Evolutionary conservation across 768 basidiomycete genomes (phyloP), one percentile per base, ranked within the genome.

Genomic region (Polyporus arcularius): DNA sequence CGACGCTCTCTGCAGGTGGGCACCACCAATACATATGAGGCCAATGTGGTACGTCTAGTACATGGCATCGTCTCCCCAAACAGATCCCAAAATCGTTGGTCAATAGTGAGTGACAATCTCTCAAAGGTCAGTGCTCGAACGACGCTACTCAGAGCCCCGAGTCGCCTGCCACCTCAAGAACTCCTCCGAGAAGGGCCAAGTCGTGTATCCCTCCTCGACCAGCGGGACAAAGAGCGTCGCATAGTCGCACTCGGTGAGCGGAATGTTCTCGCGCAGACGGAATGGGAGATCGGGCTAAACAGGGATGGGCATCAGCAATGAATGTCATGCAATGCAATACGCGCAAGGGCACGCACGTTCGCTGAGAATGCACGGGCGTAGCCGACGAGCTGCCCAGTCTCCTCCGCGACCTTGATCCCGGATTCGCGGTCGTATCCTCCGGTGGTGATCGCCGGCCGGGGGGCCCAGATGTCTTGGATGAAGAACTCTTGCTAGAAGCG

Each of bases 201-300:
- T 58, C 10, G 61, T 71, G 57, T 73, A 74, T 4, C 73, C 73
- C 16, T 55, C 53, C 0, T 62, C 38, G 16, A 70, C 72, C 9
- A 66, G 73, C 10, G 68, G 70, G 4, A 63, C 63, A 53, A 79
- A 82, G 63, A 79, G 81, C 2, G 78, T 80, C 6, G 61, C 66
- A 7, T 71, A 50, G 51, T 82, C 67, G 39, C 72, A 73, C 4
- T 58, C 42, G 31, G 66, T 75, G 2, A 80, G 65, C 0, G 77
- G 71, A 2, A 77, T 63, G 40, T 75, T 59, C 46, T 74, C 67
- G 60, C 68, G 63, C 15, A 80, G 55, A 6, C 79, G 70, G 12
- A 62, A 59, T 0, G 76, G 76, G 11, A 82, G 72, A 63, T 82
- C 80, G 15, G 80, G 80, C 79, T 81, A 35, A 3, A 4, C 14